These are phyloP conservation scores for Termitomyces sp. DNA, from an alignment of 768 basidiomycete species.

Conservation along the genomic window DNA sequence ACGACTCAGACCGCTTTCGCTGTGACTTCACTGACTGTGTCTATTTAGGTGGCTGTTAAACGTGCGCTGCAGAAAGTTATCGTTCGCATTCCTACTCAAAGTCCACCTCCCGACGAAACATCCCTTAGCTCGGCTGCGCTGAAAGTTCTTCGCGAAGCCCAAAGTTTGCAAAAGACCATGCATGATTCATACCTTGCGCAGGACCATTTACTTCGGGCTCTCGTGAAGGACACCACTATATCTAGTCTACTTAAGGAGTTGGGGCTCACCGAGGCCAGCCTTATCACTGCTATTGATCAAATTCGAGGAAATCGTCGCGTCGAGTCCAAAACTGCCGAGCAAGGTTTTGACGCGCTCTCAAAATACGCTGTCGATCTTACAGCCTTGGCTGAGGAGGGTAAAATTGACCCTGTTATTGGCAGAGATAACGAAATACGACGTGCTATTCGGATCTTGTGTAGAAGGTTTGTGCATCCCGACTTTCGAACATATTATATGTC, in stretches of 20 bases:
- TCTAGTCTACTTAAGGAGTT: conserved; percentile 69
- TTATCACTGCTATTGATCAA: conserved; percentile 76
- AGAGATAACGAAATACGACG: conserved; percentile 90
- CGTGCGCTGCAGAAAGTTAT: conserved; percentile 72
- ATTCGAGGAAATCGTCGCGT: conserved; percentile 80
- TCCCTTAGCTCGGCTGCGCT: conserved; percentile 49
- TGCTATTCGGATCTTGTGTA: conserved; percentile 75
- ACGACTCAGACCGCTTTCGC: conserved; percentile 19
- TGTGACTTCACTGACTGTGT: background rate
- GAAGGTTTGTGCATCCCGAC: conserved; percentile 39
- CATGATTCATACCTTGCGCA: conserved; percentile 91
- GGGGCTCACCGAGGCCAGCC: conserved; percentile 58
- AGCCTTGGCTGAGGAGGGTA: conserved; percentile 82
- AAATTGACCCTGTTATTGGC: conserved; percentile 94
- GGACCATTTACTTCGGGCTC: conserved; percentile 84
- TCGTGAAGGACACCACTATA: conserved; percentile 71
- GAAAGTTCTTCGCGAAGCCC: conserved; percentile 71
- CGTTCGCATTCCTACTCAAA: conserved; percentile 78
- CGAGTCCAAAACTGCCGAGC: conserved; percentile 82
- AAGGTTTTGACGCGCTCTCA: conserved; percentile 87
- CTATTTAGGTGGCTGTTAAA: conserved; percentile 46
- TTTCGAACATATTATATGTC: background rate
- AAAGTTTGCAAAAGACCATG: conserved; percentile 74
- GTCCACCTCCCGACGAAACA: conserved; percentile 80
- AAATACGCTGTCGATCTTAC: conserved; percentile 90